phyloP scores from a whole-genome alignment of 176 grass and related monocot genomes.

The Neostapfia colusana region DNA sequence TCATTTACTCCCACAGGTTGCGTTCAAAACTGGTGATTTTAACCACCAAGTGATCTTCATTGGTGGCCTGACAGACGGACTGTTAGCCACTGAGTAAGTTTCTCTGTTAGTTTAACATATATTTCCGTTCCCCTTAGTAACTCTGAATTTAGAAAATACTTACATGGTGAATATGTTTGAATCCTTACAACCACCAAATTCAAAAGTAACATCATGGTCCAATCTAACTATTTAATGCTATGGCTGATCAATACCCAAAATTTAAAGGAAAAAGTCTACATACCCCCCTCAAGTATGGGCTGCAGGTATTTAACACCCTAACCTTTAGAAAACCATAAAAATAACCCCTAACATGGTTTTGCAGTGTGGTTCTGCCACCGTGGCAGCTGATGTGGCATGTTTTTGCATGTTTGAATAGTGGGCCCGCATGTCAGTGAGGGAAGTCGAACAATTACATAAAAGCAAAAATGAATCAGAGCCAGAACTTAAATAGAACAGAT shows the following conservation, averaged over 20 bases:
- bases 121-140: neutral
- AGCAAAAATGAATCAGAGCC: too few species aligned
- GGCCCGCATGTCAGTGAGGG: too few species aligned
- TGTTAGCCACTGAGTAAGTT: slow-evolving; percentile 91
- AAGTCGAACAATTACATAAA: too few species aligned
- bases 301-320: too few species aligned
- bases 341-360: too few species aligned
- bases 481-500: too few species aligned
- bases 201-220: neutral
- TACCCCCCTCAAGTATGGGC: too few species aligned
- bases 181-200: neutral
- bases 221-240: neutral
- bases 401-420: too few species aligned
- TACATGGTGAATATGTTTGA: slow-evolving; percentile 21
- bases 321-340: too few species aligned
- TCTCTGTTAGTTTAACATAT: neutral
- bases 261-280: too few species aligned
- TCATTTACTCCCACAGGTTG: slow-evolving; percentile 58
- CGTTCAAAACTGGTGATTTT: slow-evolving; percentile 88
- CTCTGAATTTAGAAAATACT: slow-evolving; percentile 8
- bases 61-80: slow-evolving; percentile 87
- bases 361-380: too few species aligned
- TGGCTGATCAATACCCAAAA: neutral
- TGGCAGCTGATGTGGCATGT: too few species aligned
- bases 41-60: slow-evolving; percentile 93